phyloP scores from a whole-genome alignment of 805 yeast species.

The Metschnikowia vanudenii region DNA sequence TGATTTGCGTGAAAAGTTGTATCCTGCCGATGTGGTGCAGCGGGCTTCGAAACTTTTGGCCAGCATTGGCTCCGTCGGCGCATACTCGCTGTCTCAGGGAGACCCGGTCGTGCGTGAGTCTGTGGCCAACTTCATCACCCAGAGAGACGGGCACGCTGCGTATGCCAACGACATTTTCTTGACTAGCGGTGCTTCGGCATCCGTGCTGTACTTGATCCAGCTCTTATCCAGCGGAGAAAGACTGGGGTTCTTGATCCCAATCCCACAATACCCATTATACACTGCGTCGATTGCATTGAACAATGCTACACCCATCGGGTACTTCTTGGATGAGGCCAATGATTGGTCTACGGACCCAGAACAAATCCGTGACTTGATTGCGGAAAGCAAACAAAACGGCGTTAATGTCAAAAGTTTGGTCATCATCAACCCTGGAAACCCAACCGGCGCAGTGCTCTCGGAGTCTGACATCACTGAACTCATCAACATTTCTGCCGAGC shows the following conservation, averaged over 20 bases:
- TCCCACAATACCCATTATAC: constrained; percentile 96
- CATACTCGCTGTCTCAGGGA: constrained; percentile 94
- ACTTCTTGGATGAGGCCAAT: constrained; percentile 74
- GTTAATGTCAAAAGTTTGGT: constrained; percentile 75
- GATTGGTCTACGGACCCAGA: constrained; percentile 82
- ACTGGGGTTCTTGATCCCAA: constrained; percentile 86
- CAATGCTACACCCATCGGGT: constrained; percentile 80
- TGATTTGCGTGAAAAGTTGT: constrained; percentile 28
- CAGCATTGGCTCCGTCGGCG: constrained; percentile 83
- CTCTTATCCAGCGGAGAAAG: constrained; percentile 64
- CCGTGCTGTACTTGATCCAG: constrained; percentile 76
- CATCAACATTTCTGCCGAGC: constrained; percentile 75
- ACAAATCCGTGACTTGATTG: constrained; percentile 56
- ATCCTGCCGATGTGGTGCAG: constrained; percentile 66
- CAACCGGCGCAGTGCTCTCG: constrained; percentile 85
- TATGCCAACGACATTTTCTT: constrained; percentile 73
- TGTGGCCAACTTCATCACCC: constrained; percentile 75
- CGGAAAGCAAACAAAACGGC: constrained; percentile 48
- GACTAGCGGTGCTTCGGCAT: constrained; percentile 94
- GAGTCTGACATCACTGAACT: constrained; percentile 67
- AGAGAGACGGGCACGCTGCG: constrained; percentile 71
- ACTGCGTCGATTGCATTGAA: constrained; percentile 91
- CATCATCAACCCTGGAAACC: constrained; percentile 97
- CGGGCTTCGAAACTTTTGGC: constrained; percentile 64
- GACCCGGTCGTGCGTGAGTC: constrained; percentile 66